These are phyloP conservation scores for Candida tallmaniae DNA, from an alignment of 805 yeast species.

Conservation along the genomic window DNA sequence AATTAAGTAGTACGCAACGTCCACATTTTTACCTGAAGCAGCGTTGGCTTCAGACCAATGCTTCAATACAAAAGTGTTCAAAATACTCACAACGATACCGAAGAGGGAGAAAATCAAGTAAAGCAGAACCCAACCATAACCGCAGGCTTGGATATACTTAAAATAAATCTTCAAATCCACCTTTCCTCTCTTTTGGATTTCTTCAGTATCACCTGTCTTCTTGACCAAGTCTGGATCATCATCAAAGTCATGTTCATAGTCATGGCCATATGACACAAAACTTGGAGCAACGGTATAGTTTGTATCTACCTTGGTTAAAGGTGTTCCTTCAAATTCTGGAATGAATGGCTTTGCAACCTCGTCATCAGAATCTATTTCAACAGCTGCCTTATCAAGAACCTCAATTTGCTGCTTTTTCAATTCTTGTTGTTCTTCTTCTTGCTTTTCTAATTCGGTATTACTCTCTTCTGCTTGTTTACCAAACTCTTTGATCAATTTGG, in stretches of 20 bases:
- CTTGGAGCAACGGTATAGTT: slow-evolving; percentile 20
- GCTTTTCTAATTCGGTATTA: slow-evolving; percentile 16
- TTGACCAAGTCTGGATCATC: slow-evolving; percentile 10
- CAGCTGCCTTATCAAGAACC: slow-evolving; percentile 12
- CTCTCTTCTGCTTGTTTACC: slow-evolving; percentile 17
- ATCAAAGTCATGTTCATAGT: slow-evolving; percentile 25
- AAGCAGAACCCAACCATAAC: slow-evolving; percentile 20
- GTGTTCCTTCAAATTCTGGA: slow-evolving; percentile 13
- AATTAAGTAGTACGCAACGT: slow-evolving; percentile 20
- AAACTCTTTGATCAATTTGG: slow-evolving; percentile 27
- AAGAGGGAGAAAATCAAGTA: slow-evolving; percentile 19
- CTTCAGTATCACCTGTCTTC: slow-evolving; percentile 18
- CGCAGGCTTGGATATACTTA: slow-evolving; percentile 30
- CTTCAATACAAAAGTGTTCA: slow-evolving; percentile 28
- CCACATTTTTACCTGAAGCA: slow-evolving; percentile 19
- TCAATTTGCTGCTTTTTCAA: slow-evolving; percentile 15
- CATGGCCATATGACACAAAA: slow-evolving; percentile 31
- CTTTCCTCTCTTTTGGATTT: slow-evolving; percentile 27
- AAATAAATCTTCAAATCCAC: slow-evolving; percentile 25
- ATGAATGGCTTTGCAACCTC: slow-evolving; percentile 10
- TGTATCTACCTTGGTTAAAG: slow-evolving; percentile 8
- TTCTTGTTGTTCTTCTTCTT: slow-evolving; percentile 8
- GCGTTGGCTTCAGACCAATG: slow-evolving; percentile 33
- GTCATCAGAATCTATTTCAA: slow-evolving; percentile 8
- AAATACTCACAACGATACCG: slow-evolving; percentile 16